Base-by-base conservation (phyloP, 2,329 filamentous ascomycete species). In the Chaetomiaceae sp. region DNA sequence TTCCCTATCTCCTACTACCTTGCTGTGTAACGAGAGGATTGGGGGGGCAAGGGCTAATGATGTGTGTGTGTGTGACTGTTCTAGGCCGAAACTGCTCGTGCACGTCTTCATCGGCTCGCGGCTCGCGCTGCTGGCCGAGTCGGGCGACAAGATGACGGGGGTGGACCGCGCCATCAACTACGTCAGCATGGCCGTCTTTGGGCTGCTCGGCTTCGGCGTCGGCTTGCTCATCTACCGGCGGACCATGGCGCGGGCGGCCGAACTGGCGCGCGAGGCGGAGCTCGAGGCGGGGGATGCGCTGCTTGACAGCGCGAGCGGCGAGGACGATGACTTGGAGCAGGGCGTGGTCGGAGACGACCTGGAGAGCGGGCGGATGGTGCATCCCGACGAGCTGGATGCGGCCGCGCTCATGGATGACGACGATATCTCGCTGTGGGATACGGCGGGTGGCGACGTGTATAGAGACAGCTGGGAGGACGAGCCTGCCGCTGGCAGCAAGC, bases 41-140 rank as follows among this genome's bases (percentile, higher is more conserved):
- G 8, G 27, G 25, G 25, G 5, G 25, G 25, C 9, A 27, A 27
- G 25, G 25, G 27, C 27, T 31, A 31, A 31, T 31, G 8, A 31
- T 9, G 27, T n/a, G n/a, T n/a, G n/a, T n/a, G n/a, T n/a, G n/a
- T n/a, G 8, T 9, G 27, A 31, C 8, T n/a, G n/a, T n/a, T n/a
- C n/a, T 47, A 82, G 79, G 14, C 94, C 94, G 6, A 99, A 97
- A 66, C 77, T 99, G 17, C 77, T 97, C 55, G 84, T 99, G 47
- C 89, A 95, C 67, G 83, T 95, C 63, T 99, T 96, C 72, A 90
- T 99, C 64, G 94, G 94, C 57, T 85, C 82, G 65, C 82, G 91
- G 51, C 76, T 99, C 15, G 90, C 89, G 40, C 77, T 85, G 48
- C 82, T 99, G 31, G 89, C 88, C n/a, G 88, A 95, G 63, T 81